Base-by-base conservation (phyloP, 1,284 basidiomycete species). In the Leccinum fuscescens region DNA sequence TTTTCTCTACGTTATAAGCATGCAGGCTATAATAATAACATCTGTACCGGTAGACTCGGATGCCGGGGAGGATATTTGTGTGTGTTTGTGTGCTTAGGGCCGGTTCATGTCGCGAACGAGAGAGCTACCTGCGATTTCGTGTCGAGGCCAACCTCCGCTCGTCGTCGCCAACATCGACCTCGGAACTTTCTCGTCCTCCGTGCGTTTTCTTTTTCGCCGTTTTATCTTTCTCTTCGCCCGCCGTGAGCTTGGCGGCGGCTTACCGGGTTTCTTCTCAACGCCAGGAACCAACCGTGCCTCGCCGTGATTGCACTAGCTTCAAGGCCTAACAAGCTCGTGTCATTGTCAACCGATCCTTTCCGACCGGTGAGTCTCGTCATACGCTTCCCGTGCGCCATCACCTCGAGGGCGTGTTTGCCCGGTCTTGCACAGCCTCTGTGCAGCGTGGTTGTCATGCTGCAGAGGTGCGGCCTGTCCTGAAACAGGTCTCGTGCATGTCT, bases 61-160 rank as follows among this genome's bases (percentile, higher is more conserved):
- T 48, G 11, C 11, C n/a, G 52, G 29, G 14, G 15, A 48, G 22
- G 15, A 5, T 71, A 1, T 72, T 72, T 72, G 71, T n/a, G 15
- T 15, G 35, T 74, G 59, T 75, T 72, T 72, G 64, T 62, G 7
- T 72, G 7, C 67, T 75, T 72, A 72, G 71, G 71, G 71, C 71
- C 68, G 71, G 71, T 66, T 64, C 56, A 57, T 57, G 69, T 69
- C 70, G 69, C 61, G 69, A 56, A 60, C 50, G 62, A 58, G 58
- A 60, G 63, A 67, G 51, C 52, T 53, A 52, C 61, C 56, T 69
- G 65, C 66, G 64, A 64, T 66, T 68, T 69, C 64, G 67, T 65
- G 67, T 67, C 62, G 64, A 54, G 64, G 62, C 61, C 66, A 67
- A 62, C 63, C 64, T 62, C 64, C 54, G 66, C 63, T 72, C 64